phyloP scores from a whole-genome alignment of 129 eudicot genomes.

The Helichrysum umbraculigerum region DNA sequence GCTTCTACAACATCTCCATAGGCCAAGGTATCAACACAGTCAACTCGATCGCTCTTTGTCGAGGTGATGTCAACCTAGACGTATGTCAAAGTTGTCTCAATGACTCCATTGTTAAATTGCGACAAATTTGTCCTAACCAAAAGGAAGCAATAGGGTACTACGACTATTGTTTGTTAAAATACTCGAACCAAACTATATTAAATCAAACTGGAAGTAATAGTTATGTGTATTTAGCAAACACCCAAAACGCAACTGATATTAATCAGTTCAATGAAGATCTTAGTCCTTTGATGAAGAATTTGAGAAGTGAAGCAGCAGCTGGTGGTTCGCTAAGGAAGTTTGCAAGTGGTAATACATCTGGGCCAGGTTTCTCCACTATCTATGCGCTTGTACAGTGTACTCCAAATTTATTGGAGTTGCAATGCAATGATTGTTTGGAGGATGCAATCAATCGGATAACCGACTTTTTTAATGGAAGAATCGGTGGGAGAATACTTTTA shows the following conservation, averaged over 20 bases:
- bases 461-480: not conserved
- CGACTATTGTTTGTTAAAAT: not conserved
- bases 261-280: not conserved
- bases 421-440: not conserved
- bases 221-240: accelerated
- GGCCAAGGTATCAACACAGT: not conserved
- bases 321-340: not conserved
- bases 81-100: not conserved
- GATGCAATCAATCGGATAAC: not conserved
- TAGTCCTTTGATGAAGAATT: not conserved
- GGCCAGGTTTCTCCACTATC: not conserved
- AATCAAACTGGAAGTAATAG: not conserved
- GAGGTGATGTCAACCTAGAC: not conserved
- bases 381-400: not conserved
- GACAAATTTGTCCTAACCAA: not conserved
- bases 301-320: not conserved
- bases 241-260: not conserved
- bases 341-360: not conserved
- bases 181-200: not conserved
- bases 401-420: not conserved
- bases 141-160: constrained; percentile 5
- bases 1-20: not conserved
- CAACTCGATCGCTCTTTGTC: not conserved
- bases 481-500: not conserved
- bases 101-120: not conserved